Conservation (phyloP, 495 filamentous ascomycete genomes). For the Penicillium crystallinum region DNA sequence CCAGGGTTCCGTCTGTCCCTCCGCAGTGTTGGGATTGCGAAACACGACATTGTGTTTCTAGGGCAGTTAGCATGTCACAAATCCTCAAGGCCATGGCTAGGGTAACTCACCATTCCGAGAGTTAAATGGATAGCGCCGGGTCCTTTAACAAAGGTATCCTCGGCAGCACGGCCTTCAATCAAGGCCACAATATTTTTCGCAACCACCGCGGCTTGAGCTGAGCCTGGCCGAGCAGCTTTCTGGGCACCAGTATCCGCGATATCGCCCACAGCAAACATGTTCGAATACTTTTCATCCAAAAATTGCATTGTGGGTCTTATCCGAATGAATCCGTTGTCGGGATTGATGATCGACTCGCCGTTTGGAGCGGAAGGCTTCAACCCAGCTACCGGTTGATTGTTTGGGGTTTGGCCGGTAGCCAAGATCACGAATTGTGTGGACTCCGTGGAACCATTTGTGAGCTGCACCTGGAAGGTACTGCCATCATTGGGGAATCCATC, state of each 20-base stretch:
- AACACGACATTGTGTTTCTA: slow-evolving; percentile 48
- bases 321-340: slow-evolving; percentile 45
- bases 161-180: slow-evolving; percentile 32
- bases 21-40: slow-evolving; percentile 41
- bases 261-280: slow-evolving; percentile 57
- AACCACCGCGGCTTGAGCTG: slow-evolving; percentile 48
- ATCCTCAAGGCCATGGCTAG: neutral
- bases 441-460: slow-evolving; percentile 31
- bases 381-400: slow-evolving; percentile 43
- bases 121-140: slow-evolving; percentile 46
- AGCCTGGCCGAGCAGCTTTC: slow-evolving; percentile 50
- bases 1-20: slow-evolving; percentile 42
- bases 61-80: neutral
- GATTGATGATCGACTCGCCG: slow-evolving; percentile 38
- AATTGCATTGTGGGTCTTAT: slow-evolving; percentile 56
- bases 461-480: slow-evolving; percentile 24
- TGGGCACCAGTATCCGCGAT: slow-evolving; percentile 55
- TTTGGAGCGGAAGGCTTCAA: slow-evolving; percentile 30
- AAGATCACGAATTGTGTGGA: slow-evolving; percentile 41
- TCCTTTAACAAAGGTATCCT: slow-evolving; percentile 29
- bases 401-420: slow-evolving; percentile 54
- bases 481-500: slow-evolving; percentile 29
- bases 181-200: slow-evolving; percentile 48
- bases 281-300: slow-evolving; percentile 36
- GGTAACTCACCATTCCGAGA: slow-evolving; percentile 44